Evolutionary conservation across 352 stramenopile species (phyloP), one percentile per base, ranked within the genome.

Genomic region (Phytopythium boreale): DNA sequence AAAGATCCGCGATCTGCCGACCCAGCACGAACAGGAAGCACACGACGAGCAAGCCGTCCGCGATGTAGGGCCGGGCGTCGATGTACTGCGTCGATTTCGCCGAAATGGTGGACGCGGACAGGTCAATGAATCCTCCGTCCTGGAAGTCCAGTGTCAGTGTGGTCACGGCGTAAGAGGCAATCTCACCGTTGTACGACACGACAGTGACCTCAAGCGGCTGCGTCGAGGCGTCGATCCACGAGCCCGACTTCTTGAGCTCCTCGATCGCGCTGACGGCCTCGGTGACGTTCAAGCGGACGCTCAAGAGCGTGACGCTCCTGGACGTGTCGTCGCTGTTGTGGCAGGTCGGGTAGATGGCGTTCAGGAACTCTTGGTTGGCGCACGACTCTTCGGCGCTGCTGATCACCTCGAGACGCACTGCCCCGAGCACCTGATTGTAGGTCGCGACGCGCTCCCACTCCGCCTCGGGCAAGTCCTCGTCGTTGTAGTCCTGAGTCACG

Each of bases 111-210:
- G 47, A 58, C 31, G 37, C 67, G 11, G 51, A 71, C 7, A 68
- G 68, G 11, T 79, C 57, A 7, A 84, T 56, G 34, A 63, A 79
- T 7, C 76, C 76, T 0, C 78, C 78, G 3, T 70, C 56, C 22
- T 80, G 62, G 53, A 83, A 83, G 55, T 70, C 46, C 20, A 87
- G 12, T 11, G 58, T 62, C 12, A 84, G 55, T 15, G 74, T 68
- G 0, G 71, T 83, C 50, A 81, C 67, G 2, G 60, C 69, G 27
- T 80, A 82, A 1, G 53, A 66, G 15, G 67, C 43, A 7, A 87
- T 52, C 43, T 87, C 75, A n/a, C 67, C 75, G 36, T 87, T 83
- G 58, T 78, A 76, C 8, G 69, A 78, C n/a, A 83, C 76, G 24
- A 84, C 53, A 20, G 65, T 80, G 64, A 83, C 75, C 11, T 61